These are phyloP conservation scores for Monosporascus sp. DNA, from an alignment of 2,329 filamentous ascomycete genomes.

Conservation along the genomic window DNA sequence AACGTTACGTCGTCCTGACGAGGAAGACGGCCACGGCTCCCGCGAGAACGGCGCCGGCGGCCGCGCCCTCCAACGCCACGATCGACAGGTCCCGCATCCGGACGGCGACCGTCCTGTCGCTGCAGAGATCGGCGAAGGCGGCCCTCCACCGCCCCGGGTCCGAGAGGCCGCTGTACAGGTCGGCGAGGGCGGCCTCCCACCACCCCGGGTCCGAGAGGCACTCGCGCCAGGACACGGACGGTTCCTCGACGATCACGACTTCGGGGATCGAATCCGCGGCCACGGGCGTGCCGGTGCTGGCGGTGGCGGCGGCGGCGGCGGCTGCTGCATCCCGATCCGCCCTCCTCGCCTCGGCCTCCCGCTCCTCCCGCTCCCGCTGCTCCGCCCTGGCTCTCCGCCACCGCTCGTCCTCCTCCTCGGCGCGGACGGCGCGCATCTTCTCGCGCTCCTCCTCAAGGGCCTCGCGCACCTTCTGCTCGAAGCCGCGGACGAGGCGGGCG, in stretches of 20 bases:
- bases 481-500: conserved; percentile 71
- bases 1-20: conserved; percentile 13
- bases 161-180: conserved; percentile 61
- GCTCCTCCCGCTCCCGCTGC: conserved; percentile 23
- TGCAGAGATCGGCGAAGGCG: conserved; percentile 54
- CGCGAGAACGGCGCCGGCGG: conserved; percentile 59
- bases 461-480: conserved; percentile 70
- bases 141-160: conserved; percentile 64
- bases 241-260: conserved; percentile 5
- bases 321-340: conserved; percentile 10
- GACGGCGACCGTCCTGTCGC: conserved; percentile 57
- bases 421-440: conserved; percentile 40
- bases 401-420: conserved; percentile 31
- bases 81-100: conserved; percentile 66
- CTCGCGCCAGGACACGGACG: conserved; percentile 35
- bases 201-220: conserved; percentile 34
- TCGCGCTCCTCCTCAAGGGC: conserved; percentile 63
- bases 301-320: conserved; percentile 6
- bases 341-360: conserved; percentile 19
- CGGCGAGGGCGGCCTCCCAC: conserved; percentile 46
- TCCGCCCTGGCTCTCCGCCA: conserved; percentile 1
- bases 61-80: conserved; percentile 62
- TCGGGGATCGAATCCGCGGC: conserved; percentile 8
- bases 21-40: conserved; percentile 43
- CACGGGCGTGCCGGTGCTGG: neutral